phyloP scores from a whole-genome alignment of 495 filamentous ascomycete species.

The Penicillium canariense region DNA sequence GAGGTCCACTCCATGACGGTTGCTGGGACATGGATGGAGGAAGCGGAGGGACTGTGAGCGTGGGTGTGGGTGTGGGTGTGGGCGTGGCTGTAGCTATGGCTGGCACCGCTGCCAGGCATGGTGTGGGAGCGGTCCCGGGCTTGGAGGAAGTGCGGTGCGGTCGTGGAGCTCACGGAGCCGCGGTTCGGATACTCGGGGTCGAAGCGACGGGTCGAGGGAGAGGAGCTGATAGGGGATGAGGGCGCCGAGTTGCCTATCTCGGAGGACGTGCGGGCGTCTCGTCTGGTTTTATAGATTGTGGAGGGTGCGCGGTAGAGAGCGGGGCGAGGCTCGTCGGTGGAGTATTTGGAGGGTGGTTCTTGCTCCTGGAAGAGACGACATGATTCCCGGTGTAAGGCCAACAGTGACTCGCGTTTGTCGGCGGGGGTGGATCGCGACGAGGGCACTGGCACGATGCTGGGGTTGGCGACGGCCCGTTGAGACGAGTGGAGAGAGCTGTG shows the following conservation, averaged over 20 bases:
- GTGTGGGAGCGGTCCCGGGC: conserved; percentile 23
- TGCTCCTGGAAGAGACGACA: conserved; percentile 44
- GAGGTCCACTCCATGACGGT: conserved; percentile 54
- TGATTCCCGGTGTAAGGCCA: conserved; percentile 47
- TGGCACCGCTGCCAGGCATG: conserved; percentile 2
- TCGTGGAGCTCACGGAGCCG: conserved; percentile 8
- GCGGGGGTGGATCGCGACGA: conserved; percentile 19
- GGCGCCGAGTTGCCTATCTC: conserved; percentile 20
- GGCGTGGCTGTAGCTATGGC: neutral
- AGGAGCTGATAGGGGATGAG: conserved; percentile 24
- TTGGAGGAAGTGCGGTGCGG: conserved; percentile 7
- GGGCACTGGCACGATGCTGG: conserved; percentile 31
- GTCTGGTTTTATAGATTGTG: conserved; percentile 8
- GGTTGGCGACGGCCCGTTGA: conserved; percentile 24
- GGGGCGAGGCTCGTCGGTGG: conserved; percentile 9
- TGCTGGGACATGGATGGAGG: conserved; percentile 35
- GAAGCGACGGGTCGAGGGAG: conserved; percentile 11
- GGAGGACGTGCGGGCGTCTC: conserved; percentile 14
- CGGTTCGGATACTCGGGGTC: conserved; percentile 18
- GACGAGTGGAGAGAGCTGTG: conserved; percentile 35
- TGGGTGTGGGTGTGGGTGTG: neutral
- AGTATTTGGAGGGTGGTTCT: neutral
- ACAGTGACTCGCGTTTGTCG: conserved; percentile 35
- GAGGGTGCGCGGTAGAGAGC: conserved; percentile 5
- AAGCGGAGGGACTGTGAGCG: conserved; percentile 18